Evolutionary conservation across 441 rosid species (phyloP).

Genomic region (Dalechampia spathulata): DNA sequence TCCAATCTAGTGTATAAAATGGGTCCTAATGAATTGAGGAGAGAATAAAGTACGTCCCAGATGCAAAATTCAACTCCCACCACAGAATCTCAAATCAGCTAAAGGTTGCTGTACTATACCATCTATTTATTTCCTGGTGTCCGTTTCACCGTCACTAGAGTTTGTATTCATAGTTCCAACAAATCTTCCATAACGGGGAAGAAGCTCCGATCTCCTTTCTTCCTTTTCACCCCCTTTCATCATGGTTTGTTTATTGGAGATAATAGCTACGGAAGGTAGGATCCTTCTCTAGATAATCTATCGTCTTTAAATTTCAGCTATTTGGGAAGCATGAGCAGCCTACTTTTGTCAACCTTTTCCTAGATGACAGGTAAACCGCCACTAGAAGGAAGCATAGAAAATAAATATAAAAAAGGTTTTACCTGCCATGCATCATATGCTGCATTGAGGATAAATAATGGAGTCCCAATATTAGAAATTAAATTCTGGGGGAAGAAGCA

Average conservation of each 20-base stretch:
- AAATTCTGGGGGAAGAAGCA: conserved; percentile 88
- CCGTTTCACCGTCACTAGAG: neutral
- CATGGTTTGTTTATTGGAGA: no score
- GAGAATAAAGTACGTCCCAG: neutral
- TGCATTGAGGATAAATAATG: conserved; percentile 72
- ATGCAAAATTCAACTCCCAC: neutral
- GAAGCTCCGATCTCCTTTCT: neutral
- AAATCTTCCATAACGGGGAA: neutral
- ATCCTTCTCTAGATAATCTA: neutral
- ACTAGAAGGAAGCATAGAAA: neutral
- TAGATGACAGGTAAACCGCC: neutral
- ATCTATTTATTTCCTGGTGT: neutral
- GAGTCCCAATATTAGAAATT: conserved; percentile 55
- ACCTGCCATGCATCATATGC: conserved; percentile 95
- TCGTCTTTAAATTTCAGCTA: neutral
- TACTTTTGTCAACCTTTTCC: neutral
- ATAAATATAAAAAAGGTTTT: conserved; percentile 5
- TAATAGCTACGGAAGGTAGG: neutral
- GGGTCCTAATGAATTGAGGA: neutral
- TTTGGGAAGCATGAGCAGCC: neutral
- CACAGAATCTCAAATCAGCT: neutral
- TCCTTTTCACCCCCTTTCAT: no score
- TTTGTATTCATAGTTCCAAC: neutral
- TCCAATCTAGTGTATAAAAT: neutral
- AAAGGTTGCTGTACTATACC: neutral